Percentiles rank a stretch among this genome's conserved stretches.
These are phyloP conservation scores for Hericium erinaceus DNA, from an alignment of 768 basidiomycete genomes.

Conservation along the genomic window DNA sequence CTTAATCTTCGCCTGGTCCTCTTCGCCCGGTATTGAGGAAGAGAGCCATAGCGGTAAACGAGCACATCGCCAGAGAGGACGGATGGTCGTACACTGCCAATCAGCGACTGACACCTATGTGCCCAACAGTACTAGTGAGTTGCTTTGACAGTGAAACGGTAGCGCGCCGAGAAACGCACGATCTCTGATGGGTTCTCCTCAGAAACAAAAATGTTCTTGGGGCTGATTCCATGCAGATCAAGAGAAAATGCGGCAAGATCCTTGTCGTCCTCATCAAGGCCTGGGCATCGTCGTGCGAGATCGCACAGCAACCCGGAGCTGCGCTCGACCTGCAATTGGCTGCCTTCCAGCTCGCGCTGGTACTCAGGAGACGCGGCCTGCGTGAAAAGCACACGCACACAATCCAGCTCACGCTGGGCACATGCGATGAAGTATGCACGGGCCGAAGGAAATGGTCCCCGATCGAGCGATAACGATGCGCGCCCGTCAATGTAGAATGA, in stretches of 20 bases:
- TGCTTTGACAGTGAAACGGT: not conserved
- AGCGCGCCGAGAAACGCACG: conserved; percentile 10
- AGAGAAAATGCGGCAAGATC: conserved; percentile 23
- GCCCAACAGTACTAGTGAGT: not conserved
- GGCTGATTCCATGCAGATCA: conserved; percentile 20
- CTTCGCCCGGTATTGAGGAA: conserved; percentile 15
- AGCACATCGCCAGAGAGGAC: conserved; percentile 26
- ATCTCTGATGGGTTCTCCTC: conserved; percentile 20
- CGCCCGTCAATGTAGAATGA: conserved; percentile 23
- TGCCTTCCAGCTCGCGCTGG: conserved; percentile 21
- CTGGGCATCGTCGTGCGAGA: conserved; percentile 20
- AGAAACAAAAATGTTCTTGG: conserved; percentile 23
- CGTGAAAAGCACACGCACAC: conserved; percentile 21
- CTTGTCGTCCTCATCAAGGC: conserved; percentile 24
- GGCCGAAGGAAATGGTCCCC: conserved; percentile 22
- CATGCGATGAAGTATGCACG: conserved; percentile 26
- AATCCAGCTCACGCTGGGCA: conserved; percentile 26
- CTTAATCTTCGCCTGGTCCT: conserved; percentile 11
- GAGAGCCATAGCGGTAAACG: conserved; percentile 24
- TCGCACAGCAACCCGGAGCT: conserved; percentile 21
- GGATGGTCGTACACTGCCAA: conserved; percentile 21
- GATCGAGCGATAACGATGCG: conserved; percentile 20
- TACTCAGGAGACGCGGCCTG: conserved; percentile 23
- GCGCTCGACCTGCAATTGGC: conserved; percentile 22
- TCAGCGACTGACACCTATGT: conserved; percentile 18